phyloP scores from a whole-genome alignment of 2,329 filamentous ascomycete species.

The Fusarium sp. region DNA sequence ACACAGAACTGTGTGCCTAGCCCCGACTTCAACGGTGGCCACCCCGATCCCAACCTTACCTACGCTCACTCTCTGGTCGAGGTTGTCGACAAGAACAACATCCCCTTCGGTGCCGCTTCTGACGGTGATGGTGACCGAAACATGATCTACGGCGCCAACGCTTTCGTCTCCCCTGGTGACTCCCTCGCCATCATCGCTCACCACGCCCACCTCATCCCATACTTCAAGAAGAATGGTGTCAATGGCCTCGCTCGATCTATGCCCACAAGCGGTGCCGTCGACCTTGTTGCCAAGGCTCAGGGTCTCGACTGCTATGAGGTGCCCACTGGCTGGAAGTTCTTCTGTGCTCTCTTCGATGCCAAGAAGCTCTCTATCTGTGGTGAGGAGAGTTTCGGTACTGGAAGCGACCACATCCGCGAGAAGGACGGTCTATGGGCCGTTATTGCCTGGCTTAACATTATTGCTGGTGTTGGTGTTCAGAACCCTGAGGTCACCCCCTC shows the following conservation, averaged over 20 bases:
- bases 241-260: conserved; percentile 96
- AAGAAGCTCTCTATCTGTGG: conserved; percentile 98
- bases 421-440: conserved; percentile 99
- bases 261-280: conserved; percentile 95
- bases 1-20: conserved; percentile 93
- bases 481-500: conserved; percentile 83
- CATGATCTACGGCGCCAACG: conserved; percentile 99
- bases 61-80: conserved; percentile 96
- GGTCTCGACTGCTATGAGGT: conserved; percentile 94
- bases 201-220: conserved; percentile 94
- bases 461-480: conserved; percentile 89
- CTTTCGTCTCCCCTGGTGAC: conserved; percentile 97
- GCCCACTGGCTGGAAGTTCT: conserved; percentile 99
- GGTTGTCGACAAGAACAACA: conserved; percentile 87
- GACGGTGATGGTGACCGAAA: conserved; percentile 98
- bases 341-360: conserved; percentile 94
- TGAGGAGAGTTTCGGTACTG: conserved; percentile 97
- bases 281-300: conserved; percentile 95
- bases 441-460: conserved; percentile 98
- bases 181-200: conserved; percentile 98
- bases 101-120: conserved; percentile 96
- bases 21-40: conserved; percentile 95
- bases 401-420: conserved; percentile 98
- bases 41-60: conserved; percentile 97
- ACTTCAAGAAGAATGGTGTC: conserved; percentile 97